phyloP scores from a whole-genome alignment of 768 basidiomycete genomes.

The Pleurotus pulmonarius region DNA sequence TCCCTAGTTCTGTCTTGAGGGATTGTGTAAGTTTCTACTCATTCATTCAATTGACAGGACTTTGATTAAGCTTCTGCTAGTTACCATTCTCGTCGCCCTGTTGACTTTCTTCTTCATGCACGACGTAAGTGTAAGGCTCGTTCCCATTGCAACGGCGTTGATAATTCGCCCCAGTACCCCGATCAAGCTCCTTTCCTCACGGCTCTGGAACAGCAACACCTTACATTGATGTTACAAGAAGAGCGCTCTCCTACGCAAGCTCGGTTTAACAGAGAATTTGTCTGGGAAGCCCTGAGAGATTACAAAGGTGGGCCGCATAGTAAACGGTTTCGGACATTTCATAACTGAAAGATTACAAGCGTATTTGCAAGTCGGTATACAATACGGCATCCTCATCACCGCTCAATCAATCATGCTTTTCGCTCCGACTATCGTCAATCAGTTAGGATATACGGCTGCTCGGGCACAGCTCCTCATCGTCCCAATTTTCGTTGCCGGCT shows the following conservation, averaged over 20 bases:
- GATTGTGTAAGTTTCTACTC: constrained; percentile 21
- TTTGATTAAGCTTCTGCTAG: constrained; percentile 8
- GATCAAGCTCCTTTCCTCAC: constrained; percentile 40
- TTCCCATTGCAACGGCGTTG: neutral
- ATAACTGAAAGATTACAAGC: neutral
- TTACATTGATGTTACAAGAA: constrained; percentile 20
- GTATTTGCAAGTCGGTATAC: constrained; percentile 3
- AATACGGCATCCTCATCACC: constrained; percentile 4
- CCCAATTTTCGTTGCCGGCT: constrained; percentile 28
- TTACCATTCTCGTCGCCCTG: constrained; percentile 29
- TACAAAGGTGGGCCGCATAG: neutral
- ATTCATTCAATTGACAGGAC: neutral
- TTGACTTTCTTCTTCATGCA: constrained; percentile 34
- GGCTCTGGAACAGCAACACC: constrained; percentile 24
- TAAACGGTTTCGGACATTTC: too few relatives aligned
- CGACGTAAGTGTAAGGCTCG: constrained; percentile 25
- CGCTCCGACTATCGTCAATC: constrained; percentile 27
- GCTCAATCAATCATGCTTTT: constrained; percentile 19
- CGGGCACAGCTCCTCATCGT: constrained; percentile 31
- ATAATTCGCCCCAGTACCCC: constrained; percentile 27
- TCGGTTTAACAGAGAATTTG: constrained; percentile 26
- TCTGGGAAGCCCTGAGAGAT: constrained; percentile 28
- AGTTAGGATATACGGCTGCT: constrained; percentile 40
- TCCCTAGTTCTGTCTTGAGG: constrained; percentile 31
- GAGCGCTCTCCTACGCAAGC: constrained; percentile 24